Evolutionary conservation across 83 land plant species (phyloP).

Genomic region (Isoetes engelmannii): DNA sequence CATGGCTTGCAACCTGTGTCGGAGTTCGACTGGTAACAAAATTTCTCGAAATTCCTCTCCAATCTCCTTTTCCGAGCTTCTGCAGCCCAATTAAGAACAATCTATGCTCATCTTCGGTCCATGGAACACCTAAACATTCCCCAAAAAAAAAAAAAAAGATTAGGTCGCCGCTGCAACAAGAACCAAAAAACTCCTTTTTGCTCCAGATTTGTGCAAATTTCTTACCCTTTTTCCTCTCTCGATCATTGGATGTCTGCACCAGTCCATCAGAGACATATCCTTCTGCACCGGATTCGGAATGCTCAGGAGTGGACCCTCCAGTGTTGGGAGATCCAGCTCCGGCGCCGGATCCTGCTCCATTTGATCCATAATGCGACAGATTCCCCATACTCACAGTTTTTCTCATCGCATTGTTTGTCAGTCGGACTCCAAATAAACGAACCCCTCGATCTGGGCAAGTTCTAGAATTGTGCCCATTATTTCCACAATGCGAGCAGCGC

Average conservation of each 20-base stretch:
- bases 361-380: constrained; percentile 37
- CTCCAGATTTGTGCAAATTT: too few relatives aligned
- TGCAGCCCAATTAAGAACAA: constrained; percentile 26
- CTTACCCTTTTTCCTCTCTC: constrained; percentile 50
- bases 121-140: neutral
- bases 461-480: constrained; percentile 61
- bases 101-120: constrained; percentile 29
- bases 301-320: constrained; percentile 13
- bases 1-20: constrained; percentile 22
- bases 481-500: constrained; percentile 60
- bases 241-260: constrained; percentile 32
- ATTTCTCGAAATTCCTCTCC: constrained; percentile 32
- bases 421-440: constrained; percentile 50
- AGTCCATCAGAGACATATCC: constrained; percentile 50
- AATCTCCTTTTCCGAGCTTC: constrained; percentile 28
- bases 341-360: constrained; percentile 18
- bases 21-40: constrained; percentile 19
- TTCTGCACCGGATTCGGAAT: constrained; percentile 16
- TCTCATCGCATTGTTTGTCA: constrained; percentile 46
- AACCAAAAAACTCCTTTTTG: too few relatives aligned
- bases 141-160: too few relatives aligned
- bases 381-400: constrained; percentile 71
- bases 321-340: constrained; percentile 8
- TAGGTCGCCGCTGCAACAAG: too few relatives aligned
- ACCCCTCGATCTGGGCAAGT: constrained; percentile 57